These are phyloP conservation scores for Kentomonas sorsogonicus DNA, from an alignment of 208 protist genomes.

Conservation along the genomic window DNA sequence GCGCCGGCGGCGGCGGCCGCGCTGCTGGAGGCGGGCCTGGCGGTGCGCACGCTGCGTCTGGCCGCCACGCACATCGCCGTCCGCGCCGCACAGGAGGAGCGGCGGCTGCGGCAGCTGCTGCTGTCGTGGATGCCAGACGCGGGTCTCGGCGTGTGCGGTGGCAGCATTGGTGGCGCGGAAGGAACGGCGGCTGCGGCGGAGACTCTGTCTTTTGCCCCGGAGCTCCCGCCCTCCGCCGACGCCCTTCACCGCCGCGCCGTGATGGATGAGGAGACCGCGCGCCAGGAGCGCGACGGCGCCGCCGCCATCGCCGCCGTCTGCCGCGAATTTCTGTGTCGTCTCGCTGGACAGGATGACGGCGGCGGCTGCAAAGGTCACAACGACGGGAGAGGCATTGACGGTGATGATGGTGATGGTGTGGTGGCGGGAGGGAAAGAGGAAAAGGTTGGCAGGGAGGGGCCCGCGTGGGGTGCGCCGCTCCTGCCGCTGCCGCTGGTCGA, in stretches of 20 bases:
- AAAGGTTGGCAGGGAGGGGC: neutral
- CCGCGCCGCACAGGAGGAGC: conserved; percentile 24
- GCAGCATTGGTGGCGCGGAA: no score
- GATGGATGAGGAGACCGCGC: no score
- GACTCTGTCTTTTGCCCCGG: no score
- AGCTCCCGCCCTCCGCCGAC: no score
- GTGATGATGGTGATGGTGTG: no score
- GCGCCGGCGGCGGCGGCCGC: conserved; percentile 35
- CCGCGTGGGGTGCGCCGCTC: neutral
- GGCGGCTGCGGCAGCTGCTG: conserved; percentile 18
- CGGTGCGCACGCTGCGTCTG: conserved; percentile 57
- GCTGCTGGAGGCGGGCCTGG: conserved; percentile 63
- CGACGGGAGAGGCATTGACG: no score
- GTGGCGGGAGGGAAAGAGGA: neutral
- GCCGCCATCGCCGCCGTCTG: conserved; percentile 18
- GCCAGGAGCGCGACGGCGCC: no score
- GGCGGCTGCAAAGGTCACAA: no score
- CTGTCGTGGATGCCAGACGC: conserved; percentile 11
- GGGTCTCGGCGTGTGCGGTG: no score
- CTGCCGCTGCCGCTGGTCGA: conserved; percentile 39
- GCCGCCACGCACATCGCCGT: conserved; percentile 46
- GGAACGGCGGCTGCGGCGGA: no score
- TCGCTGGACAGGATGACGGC: conserved; percentile 1
- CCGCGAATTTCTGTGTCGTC: conserved; percentile 23
- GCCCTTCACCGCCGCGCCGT: no score